Percentiles rank a stretch among this genome's conserved stretches.
These are phyloP conservation scores for Epicoccum nigrum DNA, from an alignment of 2,329 filamentous ascomycete genomes.

Conservation along the genomic window DNA sequence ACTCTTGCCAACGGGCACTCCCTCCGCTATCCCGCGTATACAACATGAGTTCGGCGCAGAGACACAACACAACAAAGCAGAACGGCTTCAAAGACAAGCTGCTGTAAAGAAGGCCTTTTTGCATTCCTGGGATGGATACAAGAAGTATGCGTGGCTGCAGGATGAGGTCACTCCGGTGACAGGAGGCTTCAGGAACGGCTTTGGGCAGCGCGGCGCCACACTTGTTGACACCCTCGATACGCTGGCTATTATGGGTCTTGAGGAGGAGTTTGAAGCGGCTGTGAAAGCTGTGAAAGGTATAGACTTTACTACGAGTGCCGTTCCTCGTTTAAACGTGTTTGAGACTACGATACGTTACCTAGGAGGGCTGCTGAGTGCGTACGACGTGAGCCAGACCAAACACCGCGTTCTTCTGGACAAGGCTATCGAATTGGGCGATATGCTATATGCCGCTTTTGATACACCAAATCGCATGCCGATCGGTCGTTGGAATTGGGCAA, in stretches of 20 bases:
- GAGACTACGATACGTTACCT: conserved; percentile 51
- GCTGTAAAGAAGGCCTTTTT: conserved; percentile 48
- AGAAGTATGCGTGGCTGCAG: conserved; percentile 57
- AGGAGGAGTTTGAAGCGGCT: conserved; percentile 62
- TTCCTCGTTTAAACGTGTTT: conserved; percentile 45
- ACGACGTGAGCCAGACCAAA: conserved; percentile 44
- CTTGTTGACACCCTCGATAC: conserved; percentile 67
- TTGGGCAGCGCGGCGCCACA: conserved; percentile 64
- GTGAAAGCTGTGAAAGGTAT: conserved; percentile 58
- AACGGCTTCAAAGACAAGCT: conserved; percentile 38
- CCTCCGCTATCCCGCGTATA: conserved; percentile 43
- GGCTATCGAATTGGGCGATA: conserved; percentile 51
- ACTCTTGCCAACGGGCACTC: conserved; percentile 39
- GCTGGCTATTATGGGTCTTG: conserved; percentile 66
- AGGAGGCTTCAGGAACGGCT: conserved; percentile 55
- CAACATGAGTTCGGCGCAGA: conserved; percentile 47
- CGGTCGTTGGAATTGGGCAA: conserved; percentile 48
- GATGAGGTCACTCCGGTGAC: conserved; percentile 61
- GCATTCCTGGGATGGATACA: conserved; percentile 58
- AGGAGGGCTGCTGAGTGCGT: conserved; percentile 47
- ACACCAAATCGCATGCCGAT: conserved; percentile 52
- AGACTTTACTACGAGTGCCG: conserved; percentile 58
- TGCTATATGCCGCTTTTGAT: conserved; percentile 54
- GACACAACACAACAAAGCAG: conserved; percentile 39
- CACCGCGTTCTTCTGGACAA: conserved; percentile 48